A percentile compares a stretch with the other conserved stretches of the same genome.
Conservation (phyloP, 495 filamentous ascomycete species). For the Hypoxylon rickii region DNA sequence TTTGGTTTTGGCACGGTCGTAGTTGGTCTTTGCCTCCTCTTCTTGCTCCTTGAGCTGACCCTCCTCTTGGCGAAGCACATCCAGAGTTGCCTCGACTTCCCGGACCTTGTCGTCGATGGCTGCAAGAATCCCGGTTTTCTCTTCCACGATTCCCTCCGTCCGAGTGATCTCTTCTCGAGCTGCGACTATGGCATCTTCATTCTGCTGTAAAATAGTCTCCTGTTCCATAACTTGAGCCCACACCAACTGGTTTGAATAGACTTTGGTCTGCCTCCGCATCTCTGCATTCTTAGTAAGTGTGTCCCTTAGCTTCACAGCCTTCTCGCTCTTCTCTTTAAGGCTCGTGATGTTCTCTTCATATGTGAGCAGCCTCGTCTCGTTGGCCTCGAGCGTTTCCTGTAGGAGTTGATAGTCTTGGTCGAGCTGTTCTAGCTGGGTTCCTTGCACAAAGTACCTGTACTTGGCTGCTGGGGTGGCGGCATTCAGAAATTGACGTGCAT, state of each 20-base stretch:
- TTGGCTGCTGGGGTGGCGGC: constrained; percentile 79
- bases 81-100: constrained; percentile 30
- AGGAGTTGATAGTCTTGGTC: constrained; percentile 89
- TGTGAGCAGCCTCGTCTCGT: constrained; percentile 50
- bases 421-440: constrained; percentile 89
- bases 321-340: constrained; percentile 45
- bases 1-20: constrained; percentile 36
- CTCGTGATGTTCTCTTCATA: constrained; percentile 68
- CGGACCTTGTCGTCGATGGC: constrained; percentile 37
- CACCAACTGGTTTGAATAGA: constrained; percentile 63
- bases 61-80: constrained; percentile 39
- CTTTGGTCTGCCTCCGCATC: constrained; percentile 60
- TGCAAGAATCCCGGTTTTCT: constrained; percentile 36
- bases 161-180: constrained; percentile 38
- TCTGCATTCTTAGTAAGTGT: constrained; percentile 45
- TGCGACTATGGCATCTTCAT: constrained; percentile 39
- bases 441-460: constrained; percentile 96
- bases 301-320: constrained; percentile 47
- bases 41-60: constrained; percentile 44
- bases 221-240: constrained; percentile 69
- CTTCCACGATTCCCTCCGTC: constrained; percentile 28
- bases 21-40: constrained; percentile 43
- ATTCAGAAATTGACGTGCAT: constrained; percentile 91
- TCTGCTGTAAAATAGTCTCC: constrained; percentile 39
- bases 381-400: constrained; percentile 53